Evolutionary conservation across 2,329 filamentous ascomycete species (phyloP).

Genomic region (Xylogone sp.): DNA sequence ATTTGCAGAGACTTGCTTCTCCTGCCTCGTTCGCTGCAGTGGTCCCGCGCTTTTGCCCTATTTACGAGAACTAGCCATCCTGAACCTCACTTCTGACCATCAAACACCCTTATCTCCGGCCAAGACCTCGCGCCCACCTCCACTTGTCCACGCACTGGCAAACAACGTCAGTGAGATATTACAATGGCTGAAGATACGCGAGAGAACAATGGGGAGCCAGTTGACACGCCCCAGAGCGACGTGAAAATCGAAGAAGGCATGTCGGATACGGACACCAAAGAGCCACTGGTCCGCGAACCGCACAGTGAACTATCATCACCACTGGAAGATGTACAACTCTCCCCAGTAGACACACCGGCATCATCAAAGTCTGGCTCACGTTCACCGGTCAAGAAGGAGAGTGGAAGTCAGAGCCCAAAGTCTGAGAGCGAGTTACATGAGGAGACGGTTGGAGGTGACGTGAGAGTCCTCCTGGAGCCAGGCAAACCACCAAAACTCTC

Average conservation of each 20-base stretch:
- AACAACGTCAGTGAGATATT: background rate
- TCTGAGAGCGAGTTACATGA: conserved; percentile 37
- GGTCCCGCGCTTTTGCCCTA: no score
- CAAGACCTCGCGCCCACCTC: background rate
- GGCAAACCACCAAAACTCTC: conserved; percentile 67
- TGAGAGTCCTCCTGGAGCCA: conserved; percentile 59
- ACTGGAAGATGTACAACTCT: conserved; percentile 13
- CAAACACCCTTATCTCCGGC: background rate
- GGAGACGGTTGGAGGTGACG: conserved; percentile 55
- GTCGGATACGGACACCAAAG: conserved; percentile 7
- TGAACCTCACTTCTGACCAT: background rate
- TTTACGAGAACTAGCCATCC: no score
- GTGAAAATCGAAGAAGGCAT: conserved; percentile 29
- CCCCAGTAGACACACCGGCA: conserved; percentile 22
- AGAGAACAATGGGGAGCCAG: conserved; percentile 21
- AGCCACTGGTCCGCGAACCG: conserved; percentile 19
- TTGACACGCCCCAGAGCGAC: conserved; percentile 26
- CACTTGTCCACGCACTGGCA: background rate
- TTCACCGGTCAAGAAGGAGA: conserved; percentile 20
- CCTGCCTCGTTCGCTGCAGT: background rate
- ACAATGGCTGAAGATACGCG: conserved; percentile 26
- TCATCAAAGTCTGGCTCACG: conserved; percentile 17
- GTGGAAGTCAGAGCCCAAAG: conserved; percentile 24
- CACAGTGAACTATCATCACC: conserved; percentile 12
- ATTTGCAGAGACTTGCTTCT: background rate